Evolutionary conservation across 371 early-diverging fungal species (phyloP).

Genomic region (Furculomyces boomerangus): DNA sequence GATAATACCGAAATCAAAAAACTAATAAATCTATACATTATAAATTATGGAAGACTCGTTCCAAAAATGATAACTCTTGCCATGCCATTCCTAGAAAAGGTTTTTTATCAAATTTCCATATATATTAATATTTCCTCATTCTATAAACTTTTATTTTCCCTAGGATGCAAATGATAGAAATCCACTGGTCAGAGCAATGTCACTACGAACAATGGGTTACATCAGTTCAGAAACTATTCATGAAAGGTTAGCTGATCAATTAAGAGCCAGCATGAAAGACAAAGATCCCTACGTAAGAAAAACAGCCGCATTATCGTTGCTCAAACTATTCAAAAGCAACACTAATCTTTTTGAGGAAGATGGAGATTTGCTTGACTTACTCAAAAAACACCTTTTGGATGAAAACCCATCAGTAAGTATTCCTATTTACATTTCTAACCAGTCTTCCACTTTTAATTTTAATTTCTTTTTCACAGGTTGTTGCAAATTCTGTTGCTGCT

Average conservation of each 20-base stretch:
- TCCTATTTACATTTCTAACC: background rate
- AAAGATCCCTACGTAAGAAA: slow-evolving; percentile 63
- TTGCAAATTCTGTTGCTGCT: slow-evolving; percentile 90
- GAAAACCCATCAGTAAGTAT: slow-evolving; percentile 61
- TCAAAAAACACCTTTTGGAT: slow-evolving; percentile 81
- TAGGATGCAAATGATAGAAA: slow-evolving; percentile 68
- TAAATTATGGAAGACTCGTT: slow-evolving; percentile 68
- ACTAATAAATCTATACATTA: slow-evolving; percentile 79
- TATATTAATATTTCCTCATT: no score
- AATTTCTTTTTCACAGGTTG: slow-evolving; percentile 28
- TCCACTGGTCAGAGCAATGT: slow-evolving; percentile 82
- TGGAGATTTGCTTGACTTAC: slow-evolving; percentile 60
- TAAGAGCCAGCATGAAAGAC: slow-evolving; percentile 70
- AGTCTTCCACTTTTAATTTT: background rate
- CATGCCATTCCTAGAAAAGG: slow-evolving; percentile 36
- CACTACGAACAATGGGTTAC: slow-evolving; percentile 94
- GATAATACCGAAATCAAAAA: slow-evolving; percentile 66
- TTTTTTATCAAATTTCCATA: slow-evolving; percentile 6
- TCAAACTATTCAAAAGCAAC: slow-evolving; percentile 52
- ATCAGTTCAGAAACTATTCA: slow-evolving; percentile 88
- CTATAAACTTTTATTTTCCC: background rate
- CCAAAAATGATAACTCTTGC: slow-evolving; percentile 82
- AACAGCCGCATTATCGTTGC: slow-evolving; percentile 29
- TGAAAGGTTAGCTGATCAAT: slow-evolving; percentile 62
- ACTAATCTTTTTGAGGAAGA: slow-evolving; percentile 35